A percentile compares a stretch with the other conserved stretches of the same genome.
Conservation (phyloP, 345 rosid genomes). For the Populus tremula region DNA sequence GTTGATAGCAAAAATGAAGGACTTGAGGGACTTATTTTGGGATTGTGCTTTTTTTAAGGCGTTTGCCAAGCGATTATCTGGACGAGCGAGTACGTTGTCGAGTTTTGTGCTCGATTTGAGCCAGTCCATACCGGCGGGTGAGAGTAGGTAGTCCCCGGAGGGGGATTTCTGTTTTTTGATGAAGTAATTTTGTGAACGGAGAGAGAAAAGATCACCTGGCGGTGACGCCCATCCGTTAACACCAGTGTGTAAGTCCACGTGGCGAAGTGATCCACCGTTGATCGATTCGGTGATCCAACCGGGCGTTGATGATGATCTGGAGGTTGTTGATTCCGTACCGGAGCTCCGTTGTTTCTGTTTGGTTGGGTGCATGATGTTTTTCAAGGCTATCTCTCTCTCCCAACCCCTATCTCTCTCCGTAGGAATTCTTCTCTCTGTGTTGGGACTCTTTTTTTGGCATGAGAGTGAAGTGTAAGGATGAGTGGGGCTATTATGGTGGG, state of each 20-base stretch:
- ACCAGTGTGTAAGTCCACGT: constrained; percentile 69
- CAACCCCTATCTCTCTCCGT: not conserved
- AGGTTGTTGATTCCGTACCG: constrained; percentile 21
- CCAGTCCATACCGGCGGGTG: constrained; percentile 92
- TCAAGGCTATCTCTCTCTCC: no score
- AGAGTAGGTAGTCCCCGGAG: constrained; percentile 66
- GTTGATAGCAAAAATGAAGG: constrained; percentile 77
- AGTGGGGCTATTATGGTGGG: not conserved
- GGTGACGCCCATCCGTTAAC: constrained; percentile 93
- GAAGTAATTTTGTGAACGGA: constrained; percentile 61
- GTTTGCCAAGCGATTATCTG: constrained; percentile 71
- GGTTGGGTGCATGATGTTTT: constrained; percentile 46
- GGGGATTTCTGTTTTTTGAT: constrained; percentile 59
- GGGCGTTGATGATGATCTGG: constrained; percentile 28
- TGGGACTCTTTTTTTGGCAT: not conserved
- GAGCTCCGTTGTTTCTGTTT: constrained; percentile 45
- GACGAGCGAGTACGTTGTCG: constrained; percentile 71
- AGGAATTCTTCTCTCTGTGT: no score
- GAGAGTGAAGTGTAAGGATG: not conserved
- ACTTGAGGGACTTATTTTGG: constrained; percentile 53
- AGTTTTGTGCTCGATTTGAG: constrained; percentile 57
- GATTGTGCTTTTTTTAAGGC: constrained; percentile 64
- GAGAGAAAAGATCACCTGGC: constrained; percentile 69
- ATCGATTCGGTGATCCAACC: constrained; percentile 65
- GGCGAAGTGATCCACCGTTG: constrained; percentile 74